phyloP scores from a whole-genome alignment of 305 asterid genomes.

The Euphrasia arctica region DNA sequence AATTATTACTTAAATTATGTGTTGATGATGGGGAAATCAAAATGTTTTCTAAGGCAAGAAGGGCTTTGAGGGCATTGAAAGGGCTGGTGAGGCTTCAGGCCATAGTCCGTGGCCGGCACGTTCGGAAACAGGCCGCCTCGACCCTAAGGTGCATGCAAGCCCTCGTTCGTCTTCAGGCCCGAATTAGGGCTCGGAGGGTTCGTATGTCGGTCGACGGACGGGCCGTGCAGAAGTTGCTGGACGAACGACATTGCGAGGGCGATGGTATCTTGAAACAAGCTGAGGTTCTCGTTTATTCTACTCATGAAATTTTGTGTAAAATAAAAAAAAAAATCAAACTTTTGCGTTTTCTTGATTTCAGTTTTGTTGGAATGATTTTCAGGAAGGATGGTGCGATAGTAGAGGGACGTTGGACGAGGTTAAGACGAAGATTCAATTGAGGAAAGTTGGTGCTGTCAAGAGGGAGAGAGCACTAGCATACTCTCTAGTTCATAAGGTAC shows the following conservation, averaged over 20 bases:
- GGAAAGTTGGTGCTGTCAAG: conserved; percentile 88
- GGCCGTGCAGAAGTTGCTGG: conserved; percentile 74
- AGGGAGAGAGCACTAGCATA: conserved; percentile 91
- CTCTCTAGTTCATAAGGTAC: conserved; percentile 77
- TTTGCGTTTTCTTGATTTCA: conserved; percentile 34
- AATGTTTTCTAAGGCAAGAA: conserved; percentile 57
- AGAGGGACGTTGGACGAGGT: conserved; percentile 79
- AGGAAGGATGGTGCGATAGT: conserved; percentile 98
- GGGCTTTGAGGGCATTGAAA: conserved; percentile 84
- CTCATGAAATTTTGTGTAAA: neutral
- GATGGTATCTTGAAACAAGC: conserved; percentile 63
- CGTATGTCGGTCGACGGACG: conserved; percentile 88
- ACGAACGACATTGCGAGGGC: conserved; percentile 53
- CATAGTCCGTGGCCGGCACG: conserved; percentile 82
- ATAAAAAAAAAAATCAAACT: neutral
- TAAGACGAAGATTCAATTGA: conserved; percentile 80
- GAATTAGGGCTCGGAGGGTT: conserved; percentile 81
- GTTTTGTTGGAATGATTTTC: conserved; percentile 1
- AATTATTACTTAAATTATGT: too few species aligned
- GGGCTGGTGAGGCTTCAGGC: conserved; percentile 98
- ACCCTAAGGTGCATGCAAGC: conserved; percentile 98
- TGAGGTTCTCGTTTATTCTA: conserved; percentile 67
- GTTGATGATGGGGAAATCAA: neutral
- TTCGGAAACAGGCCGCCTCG: conserved; percentile 87
- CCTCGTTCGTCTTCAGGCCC: conserved; percentile 92